Base-by-base conservation (phyloP, 495 filamentous ascomycete species). In the Pseudevernia furfuracea region DNA sequence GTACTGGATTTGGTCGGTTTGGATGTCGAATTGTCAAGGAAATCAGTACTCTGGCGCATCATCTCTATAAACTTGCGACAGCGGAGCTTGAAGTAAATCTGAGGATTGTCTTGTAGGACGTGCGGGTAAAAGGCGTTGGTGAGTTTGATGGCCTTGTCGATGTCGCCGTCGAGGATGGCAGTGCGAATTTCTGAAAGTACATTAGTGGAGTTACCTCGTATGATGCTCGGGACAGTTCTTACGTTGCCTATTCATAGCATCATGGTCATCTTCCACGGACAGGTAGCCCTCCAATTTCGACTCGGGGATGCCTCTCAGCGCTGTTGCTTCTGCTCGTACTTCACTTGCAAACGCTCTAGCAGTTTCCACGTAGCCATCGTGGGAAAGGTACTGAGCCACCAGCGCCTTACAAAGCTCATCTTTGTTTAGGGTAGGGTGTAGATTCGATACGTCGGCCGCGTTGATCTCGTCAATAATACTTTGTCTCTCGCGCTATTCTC, bases 321-420 rank as follows among this genome's bases (percentile, higher is more conserved):
- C 83, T 64, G 76, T 75, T 64, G 86, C 84, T 72, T 96, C 92
- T 23, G 79, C 78, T 43, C 85, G 84, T 8, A 96, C 85, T 71
- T 97, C 95, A 71, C 88, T 82, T 10, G 89, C 85, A 75, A 99
- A 97, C 0, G 89, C 91, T 66, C 85, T 84, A 21, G 92, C 91
- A 10, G 94, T 96, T 64, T 96, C 93, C n/a, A 97, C 86, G 67
- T 96, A 97, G 62, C 94, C 95, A 72, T 97, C 95, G 70, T 97
- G 94, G 44, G 90, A 89, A 10, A 99, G 80, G 69, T 92, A 96
- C 74, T 97, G 92, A 15, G 91, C 82, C 23, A 95, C 87, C 65
- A 93, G 74, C 67, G 88, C 83, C 72, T 97, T 94, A 46, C 96
- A 82, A 38, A 98, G 80, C 34, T 88, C 77, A 2, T 85, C 84